A percentile compares a stretch with the other conserved stretches of the same genome.
Conservation (phyloP, 257 asterid species). For the Verbascum thapsus region DNA sequence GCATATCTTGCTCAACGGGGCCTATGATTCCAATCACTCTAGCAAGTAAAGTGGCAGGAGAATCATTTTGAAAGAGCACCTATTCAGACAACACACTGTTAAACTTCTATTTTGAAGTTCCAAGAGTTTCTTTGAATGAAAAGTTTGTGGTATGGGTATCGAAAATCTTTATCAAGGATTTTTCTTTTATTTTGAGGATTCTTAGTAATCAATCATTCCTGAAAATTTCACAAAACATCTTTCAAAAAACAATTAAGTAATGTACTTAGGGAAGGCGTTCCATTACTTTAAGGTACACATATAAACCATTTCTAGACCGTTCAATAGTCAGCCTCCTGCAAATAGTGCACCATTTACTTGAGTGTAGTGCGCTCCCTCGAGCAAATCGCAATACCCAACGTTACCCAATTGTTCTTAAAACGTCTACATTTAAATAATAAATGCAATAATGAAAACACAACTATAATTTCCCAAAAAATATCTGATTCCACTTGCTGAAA, state of each 20-base stretch:
- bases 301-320: no score
- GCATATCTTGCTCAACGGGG: conserved; percentile 80
- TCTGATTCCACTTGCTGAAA: background rate
- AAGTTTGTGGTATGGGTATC: no score
- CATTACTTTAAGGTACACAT: no score
- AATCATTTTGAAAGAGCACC: conserved; percentile 98
- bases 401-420: background rate
- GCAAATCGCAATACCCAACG: background rate
- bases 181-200: no score
- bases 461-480: background rate
- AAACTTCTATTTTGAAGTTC: conserved; percentile 23
- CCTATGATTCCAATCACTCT: conserved; percentile 89
- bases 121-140: no score
- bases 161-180: no score
- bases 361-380: background rate
- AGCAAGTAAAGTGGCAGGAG: conserved; percentile 98
- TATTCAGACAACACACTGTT: conserved; percentile 33
- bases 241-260: background rate
- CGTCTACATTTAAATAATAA: background rate
- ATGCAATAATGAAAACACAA: background rate
- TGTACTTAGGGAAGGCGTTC: background rate
- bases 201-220: no score
- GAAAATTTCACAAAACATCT: background rate
- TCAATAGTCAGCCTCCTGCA: no score
- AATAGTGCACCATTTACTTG: no score